A percentile compares a stretch with the other conserved stretches of the same genome.
Evolutionary conservation across 2,329 filamentous ascomycete genomes (phyloP).

Genomic region (Colletotrichum lindemuthianum): DNA sequence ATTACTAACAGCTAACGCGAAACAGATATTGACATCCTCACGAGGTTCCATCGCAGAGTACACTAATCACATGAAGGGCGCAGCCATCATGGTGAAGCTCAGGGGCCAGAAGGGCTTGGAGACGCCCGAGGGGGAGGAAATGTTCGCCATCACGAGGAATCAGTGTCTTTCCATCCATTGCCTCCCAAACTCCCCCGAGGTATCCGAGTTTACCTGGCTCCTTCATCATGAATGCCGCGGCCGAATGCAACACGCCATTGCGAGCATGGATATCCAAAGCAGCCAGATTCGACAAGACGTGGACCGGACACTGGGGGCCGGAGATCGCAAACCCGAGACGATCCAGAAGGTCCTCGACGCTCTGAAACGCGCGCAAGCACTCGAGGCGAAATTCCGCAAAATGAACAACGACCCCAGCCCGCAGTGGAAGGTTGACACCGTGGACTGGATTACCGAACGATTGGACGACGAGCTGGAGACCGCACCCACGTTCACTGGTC

Average conservation of each 20-base stretch:
- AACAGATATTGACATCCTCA: constrained; percentile 35
- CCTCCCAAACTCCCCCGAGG: constrained; percentile 35
- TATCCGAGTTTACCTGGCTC: constrained; percentile 38
- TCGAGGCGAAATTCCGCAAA: constrained; percentile 33
- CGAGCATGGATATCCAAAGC: constrained; percentile 37
- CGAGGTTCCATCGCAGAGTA: constrained; percentile 37
- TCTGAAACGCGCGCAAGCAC: constrained; percentile 29
- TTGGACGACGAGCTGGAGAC: constrained; percentile 33
- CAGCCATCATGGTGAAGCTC: constrained; percentile 38
- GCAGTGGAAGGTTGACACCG: constrained; percentile 32
- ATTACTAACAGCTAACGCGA: neutral
- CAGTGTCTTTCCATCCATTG: constrained; percentile 38
- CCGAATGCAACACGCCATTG: constrained; percentile 37
- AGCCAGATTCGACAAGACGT: constrained; percentile 38
- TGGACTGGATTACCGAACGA: constrained; percentile 27
- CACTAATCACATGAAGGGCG: constrained; percentile 39
- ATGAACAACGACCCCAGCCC: constrained; percentile 35
- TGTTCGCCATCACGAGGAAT: constrained; percentile 39
- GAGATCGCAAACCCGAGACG: constrained; percentile 31
- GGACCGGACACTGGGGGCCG: constrained; percentile 25
- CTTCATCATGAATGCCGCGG: constrained; percentile 36
- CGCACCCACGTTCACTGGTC: constrained; percentile 27
- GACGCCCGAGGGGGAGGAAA: constrained; percentile 37
- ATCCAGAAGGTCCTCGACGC: constrained; percentile 33
- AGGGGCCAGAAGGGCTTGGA: constrained; percentile 36